Percentiles rank a stretch among this genome's conserved stretches.
These are phyloP conservation scores for Salvia rosmarinus DNA, from an alignment of 257 asterid genomes.

Conservation along the genomic window DNA sequence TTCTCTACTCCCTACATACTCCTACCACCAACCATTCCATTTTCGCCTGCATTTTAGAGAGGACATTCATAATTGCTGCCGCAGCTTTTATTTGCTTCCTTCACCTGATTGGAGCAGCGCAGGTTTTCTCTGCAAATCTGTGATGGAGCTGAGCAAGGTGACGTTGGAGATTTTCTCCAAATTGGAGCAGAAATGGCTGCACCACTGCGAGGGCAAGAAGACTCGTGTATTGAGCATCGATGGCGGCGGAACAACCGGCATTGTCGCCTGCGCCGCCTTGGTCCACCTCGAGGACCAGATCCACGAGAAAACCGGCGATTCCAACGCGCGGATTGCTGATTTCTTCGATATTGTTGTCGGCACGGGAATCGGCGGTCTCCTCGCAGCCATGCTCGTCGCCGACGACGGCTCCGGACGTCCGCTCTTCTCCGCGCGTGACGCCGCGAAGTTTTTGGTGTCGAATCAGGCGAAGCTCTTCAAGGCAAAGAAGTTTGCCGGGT, in stretches of 20 bases:
- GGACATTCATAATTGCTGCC: slow-evolving; percentile 1
- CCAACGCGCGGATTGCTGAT: slow-evolving; percentile 68
- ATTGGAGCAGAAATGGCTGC: slow-evolving; percentile 91
- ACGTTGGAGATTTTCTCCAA: slow-evolving; percentile 84
- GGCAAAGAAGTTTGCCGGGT: slow-evolving; percentile 43
- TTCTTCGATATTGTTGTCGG: slow-evolving; percentile 86
- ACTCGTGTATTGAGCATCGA: slow-evolving; percentile 78
- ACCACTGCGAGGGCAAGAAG: slow-evolving; percentile 76
- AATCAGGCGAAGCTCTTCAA: slow-evolving; percentile 55
- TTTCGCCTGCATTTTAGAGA: slow-evolving; percentile 7
- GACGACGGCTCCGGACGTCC: slow-evolving; percentile 78
- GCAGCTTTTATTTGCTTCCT: neutral
- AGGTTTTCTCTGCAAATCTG: slow-evolving; percentile 21
- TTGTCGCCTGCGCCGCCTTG: slow-evolving; percentile 66
- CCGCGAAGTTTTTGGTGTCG: slow-evolving; percentile 55
- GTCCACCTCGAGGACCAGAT: slow-evolving; percentile 81
- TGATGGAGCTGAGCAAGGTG: slow-evolving; percentile 73
- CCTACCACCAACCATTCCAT: neutral
- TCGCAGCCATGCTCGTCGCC: slow-evolving; percentile 78
- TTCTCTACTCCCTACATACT: slow-evolving; percentile 19
- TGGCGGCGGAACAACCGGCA: slow-evolving; percentile 76
- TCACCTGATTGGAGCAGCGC: neutral
- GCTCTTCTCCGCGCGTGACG: slow-evolving; percentile 63
- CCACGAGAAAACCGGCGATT: slow-evolving; percentile 67
- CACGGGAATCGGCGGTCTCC: slow-evolving; percentile 78